Percentiles rank a stretch among this genome's conserved stretches.
Conservation (phyloP, 1,284 basidiomycete genomes). For the Ganoderma sp. region DNA sequence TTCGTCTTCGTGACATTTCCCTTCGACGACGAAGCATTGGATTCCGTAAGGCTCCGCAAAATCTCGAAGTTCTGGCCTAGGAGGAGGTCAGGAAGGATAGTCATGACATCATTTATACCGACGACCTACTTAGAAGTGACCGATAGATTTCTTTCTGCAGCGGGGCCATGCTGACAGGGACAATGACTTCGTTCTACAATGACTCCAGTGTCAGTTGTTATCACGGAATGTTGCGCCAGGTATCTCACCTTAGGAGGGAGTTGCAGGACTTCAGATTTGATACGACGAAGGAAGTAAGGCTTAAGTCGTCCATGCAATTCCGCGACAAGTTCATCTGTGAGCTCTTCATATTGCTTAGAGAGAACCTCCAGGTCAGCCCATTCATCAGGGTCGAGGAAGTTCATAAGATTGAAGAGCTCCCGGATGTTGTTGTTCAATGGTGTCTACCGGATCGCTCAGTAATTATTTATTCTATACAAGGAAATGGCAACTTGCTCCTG, state of each 20-base stretch:
- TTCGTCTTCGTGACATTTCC: conserved; percentile 50
- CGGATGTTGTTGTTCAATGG: conserved; percentile 97
- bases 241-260: conserved; percentile 86
- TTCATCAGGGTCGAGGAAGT: conserved; percentile 82
- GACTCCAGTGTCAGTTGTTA: not conserved
- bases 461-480: not conserved
- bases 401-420: conserved; percentile 94
- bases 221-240: not conserved
- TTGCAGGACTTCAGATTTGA: conserved; percentile 91
- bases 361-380: conserved; percentile 79
- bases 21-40: conserved; percentile 39
- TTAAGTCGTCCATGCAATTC: conserved; percentile 80
- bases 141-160: conserved; percentile 92
- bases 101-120: not conserved
- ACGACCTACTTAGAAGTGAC: conserved; percentile 70
- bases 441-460: conserved; percentile 57
- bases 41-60: conserved; percentile 61
- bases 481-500: conserved; percentile 63
- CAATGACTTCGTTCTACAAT: conserved; percentile 82
- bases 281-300: conserved; percentile 92
- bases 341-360: conserved; percentile 73
- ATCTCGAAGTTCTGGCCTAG: conserved; percentile 73
- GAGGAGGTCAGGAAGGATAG: not conserved
- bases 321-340: conserved; percentile 80
- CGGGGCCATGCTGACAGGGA: conserved; percentile 89